A percentile compares a stretch with the other conserved stretches of the same genome.
phyloP scores from a whole-genome alignment of 345 rosid species.

The Gossypium arboreum region DNA sequence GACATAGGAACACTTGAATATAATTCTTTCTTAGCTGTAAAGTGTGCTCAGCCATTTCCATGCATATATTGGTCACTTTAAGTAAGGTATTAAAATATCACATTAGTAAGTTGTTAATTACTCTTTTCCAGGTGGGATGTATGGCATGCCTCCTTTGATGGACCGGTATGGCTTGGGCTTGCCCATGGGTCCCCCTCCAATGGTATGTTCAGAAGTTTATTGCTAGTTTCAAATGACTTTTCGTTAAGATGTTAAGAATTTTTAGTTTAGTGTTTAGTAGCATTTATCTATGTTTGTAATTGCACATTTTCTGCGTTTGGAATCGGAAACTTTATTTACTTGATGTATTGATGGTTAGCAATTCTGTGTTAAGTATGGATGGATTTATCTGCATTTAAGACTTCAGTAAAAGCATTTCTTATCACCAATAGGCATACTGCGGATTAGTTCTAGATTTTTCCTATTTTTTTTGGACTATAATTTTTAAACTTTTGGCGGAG shows the following conservation, averaged over 20 bases:
- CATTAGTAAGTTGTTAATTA: conserved; percentile 1
- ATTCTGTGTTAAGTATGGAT: neutral
- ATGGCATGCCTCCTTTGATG: conserved; percentile 83
- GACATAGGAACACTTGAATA: neutral
- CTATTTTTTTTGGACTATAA: neutral
- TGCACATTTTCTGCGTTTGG: neutral
- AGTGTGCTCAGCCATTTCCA: neutral
- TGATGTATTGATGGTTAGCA: neutral
- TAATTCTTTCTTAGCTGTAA: neutral
- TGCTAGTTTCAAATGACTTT: conserved; percentile 14
- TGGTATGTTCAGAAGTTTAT: conserved; percentile 51
- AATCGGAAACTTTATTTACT: neutral
- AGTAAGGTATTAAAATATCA: neutral
- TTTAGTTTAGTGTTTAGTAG: neutral
- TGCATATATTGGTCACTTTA: neutral
- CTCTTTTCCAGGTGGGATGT: conserved; percentile 60
- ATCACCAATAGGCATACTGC: neutral
- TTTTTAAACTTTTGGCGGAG: neutral
- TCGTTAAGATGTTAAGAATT: conserved; percentile 9
- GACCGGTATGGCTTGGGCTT: conserved; percentile 84
- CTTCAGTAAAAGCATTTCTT: neutral
- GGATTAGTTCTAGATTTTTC: neutral
- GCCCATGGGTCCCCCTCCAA: conserved; percentile 74
- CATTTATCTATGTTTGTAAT: neutral
- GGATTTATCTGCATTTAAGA: no score